Conservation (phyloP, 768 basidiomycete genomes). For the Boletellus sp. region DNA sequence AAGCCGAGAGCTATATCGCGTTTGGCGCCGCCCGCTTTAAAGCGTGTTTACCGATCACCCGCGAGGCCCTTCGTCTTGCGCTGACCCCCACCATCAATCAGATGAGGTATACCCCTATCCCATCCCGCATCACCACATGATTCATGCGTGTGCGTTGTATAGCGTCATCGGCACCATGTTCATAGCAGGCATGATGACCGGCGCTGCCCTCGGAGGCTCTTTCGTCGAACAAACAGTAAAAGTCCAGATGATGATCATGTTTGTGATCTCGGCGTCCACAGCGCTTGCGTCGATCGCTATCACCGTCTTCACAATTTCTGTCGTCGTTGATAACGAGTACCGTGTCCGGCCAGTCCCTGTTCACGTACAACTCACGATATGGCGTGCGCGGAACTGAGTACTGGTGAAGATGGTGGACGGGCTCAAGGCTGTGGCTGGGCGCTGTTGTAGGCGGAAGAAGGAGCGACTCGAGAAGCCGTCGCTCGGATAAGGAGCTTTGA, state of each 20-base stretch:
- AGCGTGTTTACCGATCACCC: conserved; percentile 75
- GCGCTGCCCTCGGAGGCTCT: conserved; percentile 83
- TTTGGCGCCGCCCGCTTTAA: conserved; percentile 83
- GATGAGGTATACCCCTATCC: conserved; percentile 57
- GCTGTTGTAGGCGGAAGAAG: conserved; percentile 7
- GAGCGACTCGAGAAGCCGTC: too few species aligned
- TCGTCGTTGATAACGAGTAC: conserved; percentile 67
- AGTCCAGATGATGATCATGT: conserved; percentile 92
- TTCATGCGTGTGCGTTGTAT: not conserved
- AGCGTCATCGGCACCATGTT: conserved; percentile 74
- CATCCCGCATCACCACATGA: not conserved
- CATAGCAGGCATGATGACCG: conserved; percentile 92
- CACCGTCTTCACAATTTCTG: conserved; percentile 54
- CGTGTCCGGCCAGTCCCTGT: conserved; percentile 64
- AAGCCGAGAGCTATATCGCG: conserved; percentile 80
- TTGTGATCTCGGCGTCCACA: conserved; percentile 82
- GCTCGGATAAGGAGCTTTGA: too few species aligned
- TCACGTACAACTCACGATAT: conserved; percentile 34
- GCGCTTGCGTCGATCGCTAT: conserved; percentile 66
- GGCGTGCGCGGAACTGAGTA: conserved; percentile 34
- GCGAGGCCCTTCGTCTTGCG: conserved; percentile 75
- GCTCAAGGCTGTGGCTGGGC: conserved; percentile 2
- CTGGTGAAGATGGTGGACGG: conserved; percentile 17
- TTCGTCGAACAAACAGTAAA: conserved; percentile 82
- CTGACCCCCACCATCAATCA: conserved; percentile 80